Evolutionary conservation across 139 green algal genomes (phyloP).

Genomic region (Tetradesmus lagerheimii): DNA sequence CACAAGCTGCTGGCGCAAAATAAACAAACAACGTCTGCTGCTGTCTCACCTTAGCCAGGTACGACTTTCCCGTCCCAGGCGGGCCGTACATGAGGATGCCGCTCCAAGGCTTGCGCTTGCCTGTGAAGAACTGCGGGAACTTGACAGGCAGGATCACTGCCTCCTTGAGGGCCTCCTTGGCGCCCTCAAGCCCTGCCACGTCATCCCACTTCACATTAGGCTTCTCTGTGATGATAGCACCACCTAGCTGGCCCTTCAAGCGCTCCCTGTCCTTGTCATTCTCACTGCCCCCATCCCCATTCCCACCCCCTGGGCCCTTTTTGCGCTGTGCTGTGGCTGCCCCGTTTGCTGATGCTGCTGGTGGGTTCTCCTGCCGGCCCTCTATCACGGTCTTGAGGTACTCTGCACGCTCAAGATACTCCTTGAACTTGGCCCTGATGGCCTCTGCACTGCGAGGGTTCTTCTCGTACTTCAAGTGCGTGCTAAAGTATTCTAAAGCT

Average conservation of each 20-base stretch:
- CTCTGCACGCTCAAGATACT: conserved; percentile 96
- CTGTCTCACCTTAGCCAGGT: conserved; percentile 93
- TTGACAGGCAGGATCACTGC: conserved; percentile 99
- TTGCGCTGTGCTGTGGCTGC: conserved; percentile 54
- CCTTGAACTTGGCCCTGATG: conserved; percentile 82
- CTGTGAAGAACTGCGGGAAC: conserved; percentile 99
- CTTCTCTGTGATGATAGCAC: conserved; percentile 77
- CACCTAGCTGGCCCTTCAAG: conserved; percentile 77
- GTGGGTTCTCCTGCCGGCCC: conserved; percentile 44
- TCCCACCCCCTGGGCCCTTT: conserved; percentile 58
- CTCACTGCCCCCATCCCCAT: conserved; percentile 47
- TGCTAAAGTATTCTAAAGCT: conserved; percentile 68
- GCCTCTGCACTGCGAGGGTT: conserved; percentile 61
- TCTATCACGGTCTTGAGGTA: conserved; percentile 89
- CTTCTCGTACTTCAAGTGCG: conserved; percentile 74
- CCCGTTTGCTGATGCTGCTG: not conserved
- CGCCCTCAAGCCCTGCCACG: conserved; percentile 96
- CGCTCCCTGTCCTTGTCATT: conserved; percentile 86
- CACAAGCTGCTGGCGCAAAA: not conserved
- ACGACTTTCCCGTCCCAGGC: conserved; percentile 98
- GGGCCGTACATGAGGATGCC: conserved; percentile 99
- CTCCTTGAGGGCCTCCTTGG: conserved; percentile 99
- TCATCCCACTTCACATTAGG: conserved; percentile 92
- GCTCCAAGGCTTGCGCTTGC: conserved; percentile 98
- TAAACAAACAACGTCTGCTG: not conserved